Percentiles rank a stretch among this genome's conserved stretches.
Conservation (phyloP, 176 grass and related monocot genomes). For the Musa troglodytarum region DNA sequence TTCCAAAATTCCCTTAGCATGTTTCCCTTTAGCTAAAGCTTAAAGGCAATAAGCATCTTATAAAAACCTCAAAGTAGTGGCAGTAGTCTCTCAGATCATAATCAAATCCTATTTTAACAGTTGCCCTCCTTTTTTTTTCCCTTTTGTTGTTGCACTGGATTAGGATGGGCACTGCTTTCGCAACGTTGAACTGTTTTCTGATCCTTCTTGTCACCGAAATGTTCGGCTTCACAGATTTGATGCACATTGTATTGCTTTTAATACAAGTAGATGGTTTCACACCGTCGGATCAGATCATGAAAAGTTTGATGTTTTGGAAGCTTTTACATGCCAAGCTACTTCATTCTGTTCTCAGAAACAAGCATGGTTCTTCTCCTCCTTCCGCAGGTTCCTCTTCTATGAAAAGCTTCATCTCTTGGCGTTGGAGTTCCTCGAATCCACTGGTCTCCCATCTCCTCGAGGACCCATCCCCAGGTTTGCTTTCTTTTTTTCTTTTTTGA, state of each 20-base stretch:
- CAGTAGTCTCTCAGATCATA: neutral
- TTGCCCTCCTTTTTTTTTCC: neutral
- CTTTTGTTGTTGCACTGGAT: neutral
- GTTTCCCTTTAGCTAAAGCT: neutral
- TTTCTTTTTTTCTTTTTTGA: neutral
- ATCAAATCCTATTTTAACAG: neutral
- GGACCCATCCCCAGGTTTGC: neutral
- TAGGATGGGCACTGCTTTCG: neutral
- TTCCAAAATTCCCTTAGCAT: conserved; percentile 7
- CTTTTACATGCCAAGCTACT: neutral
- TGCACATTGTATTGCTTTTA: neutral
- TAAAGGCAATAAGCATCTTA: neutral
- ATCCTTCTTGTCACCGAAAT: neutral
- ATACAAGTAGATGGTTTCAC: neutral
- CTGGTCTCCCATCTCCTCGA: neutral
- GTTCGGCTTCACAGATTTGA: neutral
- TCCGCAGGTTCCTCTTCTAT: neutral
- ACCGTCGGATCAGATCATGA: neutral
- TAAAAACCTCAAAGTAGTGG: neutral
- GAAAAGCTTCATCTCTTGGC: neutral
- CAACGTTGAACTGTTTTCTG: neutral
- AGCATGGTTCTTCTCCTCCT: neutral
- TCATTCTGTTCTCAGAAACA: neutral
- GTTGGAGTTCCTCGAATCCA: neutral
- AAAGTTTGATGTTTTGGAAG: neutral